Percentiles rank a stretch among this genome's conserved stretches.
Evolutionary conservation across 2,329 filamentous ascomycete species (phyloP).

Genomic region (Sporothrix curviconia): DNA sequence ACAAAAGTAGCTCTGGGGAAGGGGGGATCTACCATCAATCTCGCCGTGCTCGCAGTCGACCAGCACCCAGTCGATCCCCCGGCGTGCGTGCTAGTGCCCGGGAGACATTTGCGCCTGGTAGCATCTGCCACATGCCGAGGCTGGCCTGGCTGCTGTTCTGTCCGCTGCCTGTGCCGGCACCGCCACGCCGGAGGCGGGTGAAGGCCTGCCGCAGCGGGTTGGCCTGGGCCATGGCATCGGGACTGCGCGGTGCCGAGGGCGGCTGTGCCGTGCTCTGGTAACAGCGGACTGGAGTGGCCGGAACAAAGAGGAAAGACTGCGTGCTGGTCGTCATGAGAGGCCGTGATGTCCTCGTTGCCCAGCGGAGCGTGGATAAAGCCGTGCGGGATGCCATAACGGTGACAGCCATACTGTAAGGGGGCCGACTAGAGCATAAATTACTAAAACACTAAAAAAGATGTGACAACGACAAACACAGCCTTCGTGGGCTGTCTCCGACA

Average conservation of each 20-base stretch:
- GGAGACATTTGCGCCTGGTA: slow-evolving; percentile 54
- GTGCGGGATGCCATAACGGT: slow-evolving; percentile 1
- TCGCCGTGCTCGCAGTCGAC: slow-evolving; percentile 54
- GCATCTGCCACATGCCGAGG: slow-evolving; percentile 57
- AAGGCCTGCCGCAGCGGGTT: slow-evolving; percentile 47
- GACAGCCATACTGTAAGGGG: neutral
- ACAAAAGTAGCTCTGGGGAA: neutral
- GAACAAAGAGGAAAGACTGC: no score
- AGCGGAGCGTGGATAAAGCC: neutral
- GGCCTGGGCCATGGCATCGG: slow-evolving; percentile 35
- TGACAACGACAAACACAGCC: neutral
- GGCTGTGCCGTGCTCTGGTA: slow-evolving; percentile 3
- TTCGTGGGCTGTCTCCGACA: neutral
- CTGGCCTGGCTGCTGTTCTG: slow-evolving; percentile 27
- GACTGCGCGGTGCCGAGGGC: neutral
- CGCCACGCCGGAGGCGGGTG: slow-evolving; percentile 32
- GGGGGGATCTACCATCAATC: slow-evolving; percentile 37
- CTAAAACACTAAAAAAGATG: neutral
- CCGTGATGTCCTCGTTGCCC: neutral
- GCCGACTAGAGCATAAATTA: neutral
- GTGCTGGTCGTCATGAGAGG: neutral
- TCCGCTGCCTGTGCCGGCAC: neutral
- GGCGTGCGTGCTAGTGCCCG: slow-evolving; percentile 52
- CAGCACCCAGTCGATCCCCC: slow-evolving; percentile 61
- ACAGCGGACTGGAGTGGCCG: neutral